Conservation (phyloP, 495 filamentous ascomycete genomes). For the Penicillium chermesinum region DNA sequence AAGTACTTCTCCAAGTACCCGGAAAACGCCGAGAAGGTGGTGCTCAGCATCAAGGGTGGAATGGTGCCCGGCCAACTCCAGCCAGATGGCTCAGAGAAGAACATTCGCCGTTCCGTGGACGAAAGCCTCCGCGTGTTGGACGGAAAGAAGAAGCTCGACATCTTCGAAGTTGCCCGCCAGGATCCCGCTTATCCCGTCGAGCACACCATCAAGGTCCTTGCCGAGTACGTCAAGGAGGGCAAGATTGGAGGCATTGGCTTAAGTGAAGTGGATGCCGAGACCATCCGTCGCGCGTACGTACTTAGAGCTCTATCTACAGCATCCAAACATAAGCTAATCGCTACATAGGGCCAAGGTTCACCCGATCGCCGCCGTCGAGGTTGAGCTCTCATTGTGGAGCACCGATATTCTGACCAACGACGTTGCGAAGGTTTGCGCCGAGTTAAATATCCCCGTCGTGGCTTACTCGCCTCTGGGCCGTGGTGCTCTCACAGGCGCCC, state of each 20-base stretch:
- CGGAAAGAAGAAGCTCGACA: conserved; percentile 75
- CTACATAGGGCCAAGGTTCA: conserved; percentile 49
- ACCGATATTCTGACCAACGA: conserved; percentile 70
- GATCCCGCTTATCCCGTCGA: conserved; percentile 60
- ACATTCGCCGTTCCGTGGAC: conserved; percentile 62
- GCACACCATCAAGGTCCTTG: conserved; percentile 50
- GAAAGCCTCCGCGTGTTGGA: conserved; percentile 51
- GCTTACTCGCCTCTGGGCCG: conserved; percentile 59
- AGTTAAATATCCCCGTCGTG: conserved; percentile 66
- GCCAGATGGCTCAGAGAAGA: conserved; percentile 57
- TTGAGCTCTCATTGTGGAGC: conserved; percentile 69
- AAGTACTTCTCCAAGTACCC: conserved; percentile 58
- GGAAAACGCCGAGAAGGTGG: conserved; percentile 54
- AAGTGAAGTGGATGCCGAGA: conserved; percentile 66
- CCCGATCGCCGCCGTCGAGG: conserved; percentile 70
- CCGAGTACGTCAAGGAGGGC: conserved; percentile 65
- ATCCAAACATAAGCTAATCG: conserved; percentile 12
- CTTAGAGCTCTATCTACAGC: neutral
- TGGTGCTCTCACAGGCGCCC: conserved; percentile 54
- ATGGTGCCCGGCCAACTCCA: conserved; percentile 25
- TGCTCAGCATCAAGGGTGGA: conserved; percentile 58
- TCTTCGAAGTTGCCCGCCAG: conserved; percentile 73
- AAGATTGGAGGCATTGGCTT: conserved; percentile 74
- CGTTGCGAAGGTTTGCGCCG: conserved; percentile 63
- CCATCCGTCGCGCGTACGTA: conserved; percentile 63